A percentile compares a stretch with the other conserved stretches of the same genome.
Conservation (phyloP, 2,329 filamentous ascomycete species). For the Sporothrix variecibatus region DNA sequence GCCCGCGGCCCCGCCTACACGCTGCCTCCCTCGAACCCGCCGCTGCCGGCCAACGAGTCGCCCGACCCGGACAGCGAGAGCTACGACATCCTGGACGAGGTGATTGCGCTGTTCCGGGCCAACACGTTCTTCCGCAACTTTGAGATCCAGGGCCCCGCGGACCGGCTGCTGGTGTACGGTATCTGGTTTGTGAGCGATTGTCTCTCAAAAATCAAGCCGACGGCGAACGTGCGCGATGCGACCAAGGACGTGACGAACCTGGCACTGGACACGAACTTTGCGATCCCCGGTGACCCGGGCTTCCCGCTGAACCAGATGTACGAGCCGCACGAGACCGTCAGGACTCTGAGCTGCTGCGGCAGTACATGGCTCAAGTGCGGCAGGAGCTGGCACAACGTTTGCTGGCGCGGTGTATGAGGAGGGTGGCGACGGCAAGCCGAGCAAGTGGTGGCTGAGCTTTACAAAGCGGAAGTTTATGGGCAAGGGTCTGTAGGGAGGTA, state of each 20-base stretch:
- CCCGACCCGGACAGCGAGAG: conserved; percentile 85
- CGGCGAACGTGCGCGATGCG: conserved; percentile 60
- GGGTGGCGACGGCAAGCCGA: conserved; percentile 66
- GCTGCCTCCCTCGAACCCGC: conserved; percentile 61
- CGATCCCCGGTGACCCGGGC: conserved; percentile 87
- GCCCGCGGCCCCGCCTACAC: conserved; percentile 93
- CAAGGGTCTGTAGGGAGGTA: conserved; percentile 66
- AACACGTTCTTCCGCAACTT: conserved; percentile 99
- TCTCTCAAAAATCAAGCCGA: conserved; percentile 80
- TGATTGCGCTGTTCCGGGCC: conserved; percentile 87
- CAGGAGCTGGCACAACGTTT: conserved; percentile 86
- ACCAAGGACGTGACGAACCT: conserved; percentile 81
- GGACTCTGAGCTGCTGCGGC: conserved; percentile 82
- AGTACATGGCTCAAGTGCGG: conserved; percentile 89
- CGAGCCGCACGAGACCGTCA: conserved; percentile 81
- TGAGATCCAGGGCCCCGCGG: conserved; percentile 94
- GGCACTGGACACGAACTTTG: conserved; percentile 90
- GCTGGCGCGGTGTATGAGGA: conserved; percentile 86
- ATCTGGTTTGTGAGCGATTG: conserved; percentile 94
- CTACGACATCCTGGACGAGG: conserved; percentile 96
- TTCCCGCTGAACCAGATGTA: conserved; percentile 97
- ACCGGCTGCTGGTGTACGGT: conserved; percentile 92
- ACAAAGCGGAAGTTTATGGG: conserved; percentile 99
- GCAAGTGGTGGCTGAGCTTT: conserved; percentile 98
- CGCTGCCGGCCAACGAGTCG: conserved; percentile 62